Conservation (phyloP, 2,329 filamentous ascomycete species). For the Penicillium thymicola region DNA sequence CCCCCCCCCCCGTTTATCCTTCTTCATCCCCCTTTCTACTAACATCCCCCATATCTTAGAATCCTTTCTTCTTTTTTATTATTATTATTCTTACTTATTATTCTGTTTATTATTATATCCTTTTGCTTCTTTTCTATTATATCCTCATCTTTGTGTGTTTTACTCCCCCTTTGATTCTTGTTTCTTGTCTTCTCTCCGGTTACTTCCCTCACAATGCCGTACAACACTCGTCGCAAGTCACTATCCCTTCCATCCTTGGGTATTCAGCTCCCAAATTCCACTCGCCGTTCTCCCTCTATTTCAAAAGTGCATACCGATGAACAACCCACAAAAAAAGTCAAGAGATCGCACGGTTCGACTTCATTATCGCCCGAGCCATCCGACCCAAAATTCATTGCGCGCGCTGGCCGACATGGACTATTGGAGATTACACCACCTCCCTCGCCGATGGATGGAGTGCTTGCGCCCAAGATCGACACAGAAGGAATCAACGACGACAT, state of each 20-base stretch:
- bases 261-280: constrained; percentile 70
- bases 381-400: constrained; percentile 25
- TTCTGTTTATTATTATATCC: constrained; percentile 15
- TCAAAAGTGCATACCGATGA: constrained; percentile 61
- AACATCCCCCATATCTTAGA: constrained; percentile 4
- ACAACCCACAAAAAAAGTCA: constrained; percentile 65
- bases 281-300: constrained; percentile 57
- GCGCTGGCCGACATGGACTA: constrained; percentile 46
- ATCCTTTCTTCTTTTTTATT: constrained; percentile 15
- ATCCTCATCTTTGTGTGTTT: neutral
- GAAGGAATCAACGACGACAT: constrained; percentile 92
- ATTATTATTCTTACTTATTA: constrained; percentile 18
- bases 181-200: constrained; percentile 18
- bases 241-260: constrained; percentile 88
- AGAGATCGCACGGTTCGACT: constrained; percentile 66
- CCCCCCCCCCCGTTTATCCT: too few relatives aligned
- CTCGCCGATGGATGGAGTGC: constrained; percentile 58
- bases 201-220: constrained; percentile 63
- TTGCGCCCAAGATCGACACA: constrained; percentile 64
- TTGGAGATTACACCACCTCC: constrained; percentile 76
- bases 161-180: constrained; percentile 4
- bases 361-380: constrained; percentile 42
- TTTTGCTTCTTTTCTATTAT: constrained; percentile 7
- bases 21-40: constrained; percentile 17
- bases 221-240: constrained; percentile 96